Base-by-base conservation (phyloP, 1,139 yeast species). In the Candida freyschussii region DNA sequence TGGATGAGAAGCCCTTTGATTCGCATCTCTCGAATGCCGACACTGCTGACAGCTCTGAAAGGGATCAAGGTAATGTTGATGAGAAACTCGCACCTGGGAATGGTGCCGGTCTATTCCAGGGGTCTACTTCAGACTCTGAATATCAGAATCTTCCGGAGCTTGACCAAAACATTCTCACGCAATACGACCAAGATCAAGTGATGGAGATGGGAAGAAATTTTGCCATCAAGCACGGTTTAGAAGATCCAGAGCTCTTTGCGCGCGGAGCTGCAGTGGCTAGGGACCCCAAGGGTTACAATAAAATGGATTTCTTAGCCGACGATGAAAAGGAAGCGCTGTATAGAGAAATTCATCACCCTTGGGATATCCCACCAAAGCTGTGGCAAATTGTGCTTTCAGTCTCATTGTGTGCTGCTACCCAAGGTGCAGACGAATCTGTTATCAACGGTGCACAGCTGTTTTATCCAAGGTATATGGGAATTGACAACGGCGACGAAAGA, bases 371-470 rank as follows among this genome's bases (percentile, higher is more conserved):
- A 0, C 44, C 47, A 21, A 72, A 73, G 39, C 64, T 85, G 49
- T 59, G 78, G 45, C 73, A 68, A 43, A 76, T 84, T 34, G 73
- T 82, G 36, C 69, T 83, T 13, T 72, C 84, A 55, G 81, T 89
- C 26, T 81, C 95, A 6, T 73, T 85, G 77, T 86, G 93, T 34
- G 96, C 95, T 14, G 84, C 89, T 7, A 89, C 86, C 22, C 95
- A 85, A 57, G 96, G 96, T 52, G 84, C 85, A 86, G 96, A 85
- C 57, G 95, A 85, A 56, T 71, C 93, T 2, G 95, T 84, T 15
- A 72, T 82, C 39, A 83, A 84, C 50, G 96, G 95, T 44, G 95
- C 95, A 8, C 73, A 78, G 36, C 60, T 84, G 30, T 79, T 75
- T 52, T 83, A 78, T 57, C 85, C 89, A 6, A 47, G 50, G 3